Evolutionary conservation across 345 rosid species (phyloP).

Genomic region (Stellera chamaejasme): DNA sequence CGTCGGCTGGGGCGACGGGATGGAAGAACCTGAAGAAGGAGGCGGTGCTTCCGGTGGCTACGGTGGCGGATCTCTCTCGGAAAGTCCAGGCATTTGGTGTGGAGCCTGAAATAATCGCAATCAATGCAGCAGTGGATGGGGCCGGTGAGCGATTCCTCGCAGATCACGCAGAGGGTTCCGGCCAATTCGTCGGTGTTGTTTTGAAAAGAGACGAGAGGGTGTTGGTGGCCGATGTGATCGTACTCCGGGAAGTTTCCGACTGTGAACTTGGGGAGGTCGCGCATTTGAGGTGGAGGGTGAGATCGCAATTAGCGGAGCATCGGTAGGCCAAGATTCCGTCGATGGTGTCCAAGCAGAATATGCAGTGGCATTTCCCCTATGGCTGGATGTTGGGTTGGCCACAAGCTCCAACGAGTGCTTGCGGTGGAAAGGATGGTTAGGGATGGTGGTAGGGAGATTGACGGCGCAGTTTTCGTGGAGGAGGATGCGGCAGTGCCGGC

Average conservation of each 20-base stretch:
- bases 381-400: no score
- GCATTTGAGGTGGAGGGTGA: not conserved
- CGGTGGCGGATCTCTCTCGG: conserved; percentile 13
- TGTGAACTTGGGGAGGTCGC: not conserved
- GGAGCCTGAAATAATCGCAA: conserved; percentile 18
- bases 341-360: no score
- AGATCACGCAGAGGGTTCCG: not conserved
- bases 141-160: conserved; percentile 6
- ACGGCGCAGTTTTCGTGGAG: no score
- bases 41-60: conserved; percentile 15
- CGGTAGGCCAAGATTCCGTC: not conserved
- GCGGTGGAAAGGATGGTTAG: no score
- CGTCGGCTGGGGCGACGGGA: not conserved
- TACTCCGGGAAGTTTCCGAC: not conserved
- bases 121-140: conserved; percentile 6
- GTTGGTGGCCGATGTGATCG: not conserved
- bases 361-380: no score
- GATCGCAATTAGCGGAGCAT: not conserved
- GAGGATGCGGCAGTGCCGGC: no score
- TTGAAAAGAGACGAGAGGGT: not conserved
- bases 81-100: conserved; percentile 15
- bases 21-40: conserved; percentile 3
- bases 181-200: not conserved
- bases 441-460: no score
- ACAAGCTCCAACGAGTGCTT: no score